phyloP scores from a whole-genome alignment of 768 basidiomycete genomes.

The Russula brevipes region DNA sequence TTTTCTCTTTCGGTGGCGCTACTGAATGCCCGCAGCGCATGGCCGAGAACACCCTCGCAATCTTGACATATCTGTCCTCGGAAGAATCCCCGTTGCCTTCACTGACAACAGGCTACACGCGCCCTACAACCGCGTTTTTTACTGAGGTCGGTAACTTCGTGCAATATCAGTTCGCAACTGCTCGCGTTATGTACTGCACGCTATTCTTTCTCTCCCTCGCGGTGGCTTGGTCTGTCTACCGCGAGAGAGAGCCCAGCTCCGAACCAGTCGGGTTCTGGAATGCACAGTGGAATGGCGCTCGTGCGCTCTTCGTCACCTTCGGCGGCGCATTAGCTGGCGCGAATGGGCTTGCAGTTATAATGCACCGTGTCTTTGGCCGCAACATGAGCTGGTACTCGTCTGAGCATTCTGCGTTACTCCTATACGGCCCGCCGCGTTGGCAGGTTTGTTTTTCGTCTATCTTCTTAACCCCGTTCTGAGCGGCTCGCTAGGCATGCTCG shows the following conservation, averaged over 20 bases:
- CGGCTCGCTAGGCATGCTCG: conserved; percentile 47
- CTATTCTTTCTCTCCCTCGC: conserved; percentile 45
- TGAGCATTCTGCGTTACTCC: conserved; percentile 54
- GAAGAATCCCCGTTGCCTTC: conserved; percentile 62
- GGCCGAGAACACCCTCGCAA: conserved; percentile 80
- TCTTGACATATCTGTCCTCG: conserved; percentile 70
- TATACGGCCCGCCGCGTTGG: conserved; percentile 75
- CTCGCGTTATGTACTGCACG: conserved; percentile 54
- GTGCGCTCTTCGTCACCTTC: conserved; percentile 48
- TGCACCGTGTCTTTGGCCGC: conserved; percentile 56
- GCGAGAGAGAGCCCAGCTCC: conserved; percentile 31
- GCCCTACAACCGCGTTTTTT: conserved; percentile 73
- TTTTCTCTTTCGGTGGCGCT: neutral
- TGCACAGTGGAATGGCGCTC: conserved; percentile 41
- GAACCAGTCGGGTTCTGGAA: conserved; percentile 32
- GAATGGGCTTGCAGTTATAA: conserved; percentile 66
- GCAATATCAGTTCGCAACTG: conserved; percentile 69
- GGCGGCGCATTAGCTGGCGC: conserved; percentile 56
- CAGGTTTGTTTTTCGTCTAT: conserved; percentile 45
- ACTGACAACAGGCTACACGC: conserved; percentile 45
- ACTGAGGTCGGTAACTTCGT: conserved; percentile 62
- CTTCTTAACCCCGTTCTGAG: neutral
- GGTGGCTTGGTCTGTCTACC: conserved; percentile 39
- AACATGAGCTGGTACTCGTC: conserved; percentile 83
- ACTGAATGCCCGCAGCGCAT: conserved; percentile 56